phyloP scores from a whole-genome alignment of 1,284 basidiomycete species.

The Moesziomyces sp. region DNA sequence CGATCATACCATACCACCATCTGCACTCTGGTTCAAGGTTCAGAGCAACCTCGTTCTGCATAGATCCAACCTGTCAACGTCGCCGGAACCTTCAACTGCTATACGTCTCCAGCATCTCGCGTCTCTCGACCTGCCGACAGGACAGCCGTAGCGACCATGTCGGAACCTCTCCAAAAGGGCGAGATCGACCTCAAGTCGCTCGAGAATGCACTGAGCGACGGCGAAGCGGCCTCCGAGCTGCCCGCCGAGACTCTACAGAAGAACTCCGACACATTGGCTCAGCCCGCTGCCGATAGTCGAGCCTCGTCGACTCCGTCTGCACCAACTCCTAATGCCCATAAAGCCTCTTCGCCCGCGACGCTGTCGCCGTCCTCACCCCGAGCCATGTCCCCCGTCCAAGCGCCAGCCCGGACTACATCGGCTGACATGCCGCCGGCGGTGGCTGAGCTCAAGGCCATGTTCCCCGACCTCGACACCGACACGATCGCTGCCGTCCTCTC shows the following conservation, averaged over 20 bases:
- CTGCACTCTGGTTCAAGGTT: too few species aligned
- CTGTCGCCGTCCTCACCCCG: conserved; percentile 45
- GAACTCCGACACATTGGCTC: conserved; percentile 36
- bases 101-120: not conserved
- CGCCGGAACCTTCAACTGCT: too few species aligned
- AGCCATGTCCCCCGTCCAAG: conserved; percentile 32
- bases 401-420: conserved; percentile 7
- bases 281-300: conserved; percentile 31
- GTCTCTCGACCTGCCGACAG: not conserved
- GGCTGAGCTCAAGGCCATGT: conserved; percentile 54
- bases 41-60: too few species aligned
- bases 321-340: conserved; percentile 12
- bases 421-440: conserved; percentile 25
- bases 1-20: too few species aligned
- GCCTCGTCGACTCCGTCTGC: conserved; percentile 8
- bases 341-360: conserved; percentile 39
- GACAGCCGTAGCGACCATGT: conserved; percentile 21
- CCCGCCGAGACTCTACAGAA: conserved; percentile 25
- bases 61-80: too few species aligned
- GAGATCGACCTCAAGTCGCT: conserved; percentile 46
- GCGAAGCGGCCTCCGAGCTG: conserved; percentile 29
- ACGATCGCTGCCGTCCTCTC: conserved; percentile 55
- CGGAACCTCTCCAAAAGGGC: conserved; percentile 42
- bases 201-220: conserved; percentile 37
- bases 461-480: conserved; percentile 56